A percentile compares a stretch with the other conserved stretches of the same genome.
phyloP scores from a whole-genome alignment of 2,329 filamentous ascomycete species.

The Aspergillus sp. region DNA sequence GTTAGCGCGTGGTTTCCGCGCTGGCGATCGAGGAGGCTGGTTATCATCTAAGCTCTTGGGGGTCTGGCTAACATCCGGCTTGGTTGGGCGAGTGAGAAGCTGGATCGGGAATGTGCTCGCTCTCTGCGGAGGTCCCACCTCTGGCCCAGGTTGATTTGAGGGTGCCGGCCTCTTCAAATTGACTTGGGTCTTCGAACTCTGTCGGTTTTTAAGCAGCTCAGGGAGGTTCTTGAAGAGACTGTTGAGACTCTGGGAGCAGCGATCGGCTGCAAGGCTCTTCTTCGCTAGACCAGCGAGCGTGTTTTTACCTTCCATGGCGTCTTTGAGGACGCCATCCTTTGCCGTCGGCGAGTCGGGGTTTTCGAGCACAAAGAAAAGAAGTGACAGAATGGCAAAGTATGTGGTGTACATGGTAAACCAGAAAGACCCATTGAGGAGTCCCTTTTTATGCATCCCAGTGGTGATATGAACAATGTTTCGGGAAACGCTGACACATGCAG shows the following conservation, averaged over 20 bases:
- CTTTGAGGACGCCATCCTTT: slow-evolving; percentile 73
- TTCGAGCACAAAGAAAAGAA: slow-evolving; percentile 65
- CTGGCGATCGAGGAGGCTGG: slow-evolving; percentile 19
- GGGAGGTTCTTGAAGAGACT: slow-evolving; percentile 81
- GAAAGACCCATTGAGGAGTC: slow-evolving; percentile 61
- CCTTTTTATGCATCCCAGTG: slow-evolving; percentile 62
- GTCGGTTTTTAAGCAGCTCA: slow-evolving; percentile 62
- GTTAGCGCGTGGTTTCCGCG: slow-evolving; percentile 17
- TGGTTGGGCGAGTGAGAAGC: slow-evolving; percentile 25
- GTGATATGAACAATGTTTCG: slow-evolving; percentile 67
- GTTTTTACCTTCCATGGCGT: slow-evolving; percentile 81
- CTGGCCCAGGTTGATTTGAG: slow-evolving; percentile 23
- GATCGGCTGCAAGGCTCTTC: slow-evolving; percentile 83
- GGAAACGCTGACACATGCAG: slow-evolving; percentile 65
- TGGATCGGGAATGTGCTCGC: slow-evolving; percentile 44
- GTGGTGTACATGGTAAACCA: slow-evolving; percentile 71
- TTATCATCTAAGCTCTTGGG: slow-evolving; percentile 35
- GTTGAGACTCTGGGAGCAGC: slow-evolving; percentile 74
- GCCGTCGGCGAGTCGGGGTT: slow-evolving; percentile 62
- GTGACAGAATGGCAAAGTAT: slow-evolving; percentile 65
- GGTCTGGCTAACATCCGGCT: slow-evolving; percentile 24
- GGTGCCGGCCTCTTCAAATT: slow-evolving; percentile 51
- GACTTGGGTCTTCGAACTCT: slow-evolving; percentile 46
- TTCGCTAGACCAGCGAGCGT: slow-evolving; percentile 77
- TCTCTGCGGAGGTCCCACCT: slow-evolving; percentile 30